Conservation (phyloP, 257 asterid species). For the Lycium ferocissimum region DNA sequence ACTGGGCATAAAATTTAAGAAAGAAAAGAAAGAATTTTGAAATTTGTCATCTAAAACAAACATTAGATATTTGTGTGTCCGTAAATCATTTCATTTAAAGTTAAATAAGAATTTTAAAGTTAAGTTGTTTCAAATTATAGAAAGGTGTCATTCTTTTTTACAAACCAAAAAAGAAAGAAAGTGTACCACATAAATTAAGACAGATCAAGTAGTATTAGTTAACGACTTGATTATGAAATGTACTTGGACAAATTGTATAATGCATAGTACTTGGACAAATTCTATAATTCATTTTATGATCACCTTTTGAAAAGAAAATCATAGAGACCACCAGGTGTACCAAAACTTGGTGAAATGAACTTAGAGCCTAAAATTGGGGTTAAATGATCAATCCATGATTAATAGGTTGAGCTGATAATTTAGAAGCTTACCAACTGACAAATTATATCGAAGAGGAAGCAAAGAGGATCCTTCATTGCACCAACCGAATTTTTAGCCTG, state of each 20-base stretch:
- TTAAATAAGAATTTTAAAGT: no score
- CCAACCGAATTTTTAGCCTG: not conserved
- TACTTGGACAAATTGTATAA: not conserved
- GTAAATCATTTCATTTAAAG: no score
- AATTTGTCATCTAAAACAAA: no score
- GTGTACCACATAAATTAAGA: no score
- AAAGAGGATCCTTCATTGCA: constrained; percentile 14
- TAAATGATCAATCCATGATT: constrained; percentile 22
- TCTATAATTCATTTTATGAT: not conserved
- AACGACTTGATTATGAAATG: not conserved
- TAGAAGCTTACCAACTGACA: not conserved
- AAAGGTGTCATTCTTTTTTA: no score
- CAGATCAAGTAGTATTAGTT: no score
- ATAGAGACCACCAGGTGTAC: not conserved
- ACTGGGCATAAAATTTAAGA: no score
- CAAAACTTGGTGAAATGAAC: not conserved
- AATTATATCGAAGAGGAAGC: constrained; percentile 11
- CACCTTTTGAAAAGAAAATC: not conserved
- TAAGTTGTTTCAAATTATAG: no score
- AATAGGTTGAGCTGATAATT: not conserved
- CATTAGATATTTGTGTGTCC: no score
- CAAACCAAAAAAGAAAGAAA: no score
- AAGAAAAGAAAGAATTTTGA: no score
- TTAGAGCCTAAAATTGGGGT: not conserved
- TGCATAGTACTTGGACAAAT: not conserved